These are phyloP conservation scores for Wickerhamomyces alni DNA, from an alignment of 805 yeast species.

Conservation along the genomic window DNA sequence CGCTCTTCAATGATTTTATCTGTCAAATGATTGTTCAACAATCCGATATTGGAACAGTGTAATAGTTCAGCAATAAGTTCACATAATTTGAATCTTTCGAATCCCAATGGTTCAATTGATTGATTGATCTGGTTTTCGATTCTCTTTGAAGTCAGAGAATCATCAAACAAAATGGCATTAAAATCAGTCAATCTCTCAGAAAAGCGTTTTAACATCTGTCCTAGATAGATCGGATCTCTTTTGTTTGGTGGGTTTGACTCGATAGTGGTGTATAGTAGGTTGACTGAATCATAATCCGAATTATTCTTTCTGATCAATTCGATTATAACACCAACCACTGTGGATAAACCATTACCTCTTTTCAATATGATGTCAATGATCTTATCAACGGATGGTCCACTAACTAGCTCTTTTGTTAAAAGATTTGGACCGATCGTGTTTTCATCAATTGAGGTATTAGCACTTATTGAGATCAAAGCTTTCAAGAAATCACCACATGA, in stretches of 20 bases:
- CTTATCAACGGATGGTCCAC: conserved; percentile 52
- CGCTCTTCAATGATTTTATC: conserved; percentile 49
- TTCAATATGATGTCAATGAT: conserved; percentile 66
- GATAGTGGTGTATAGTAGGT: conserved; percentile 65
- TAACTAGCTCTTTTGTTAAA: conserved; percentile 79
- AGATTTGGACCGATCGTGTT: conserved; percentile 94
- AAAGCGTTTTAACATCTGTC: conserved; percentile 70
- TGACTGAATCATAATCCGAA: conserved; percentile 87
- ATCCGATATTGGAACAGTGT: conserved; percentile 94
- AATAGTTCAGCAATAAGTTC: conserved; percentile 90
- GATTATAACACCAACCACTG: conserved; percentile 88
- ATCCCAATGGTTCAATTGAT: conserved; percentile 78
- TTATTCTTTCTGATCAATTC: conserved; percentile 93
- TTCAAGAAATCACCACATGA: conserved; percentile 93
- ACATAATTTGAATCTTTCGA: conserved; percentile 87
- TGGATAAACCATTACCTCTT: conserved; percentile 74
- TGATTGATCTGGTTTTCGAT: conserved; percentile 41
- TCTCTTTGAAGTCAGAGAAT: conserved; percentile 19
- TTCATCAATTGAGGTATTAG: conserved; percentile 71
- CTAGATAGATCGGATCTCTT: conserved; percentile 87
- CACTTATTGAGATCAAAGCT: conserved; percentile 90
- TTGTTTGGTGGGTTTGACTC: conserved; percentile 85
- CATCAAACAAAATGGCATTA: conserved; percentile 36
- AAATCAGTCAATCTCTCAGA: conserved; percentile 55
- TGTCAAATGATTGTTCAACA: conserved; percentile 74